phyloP scores from a whole-genome alignment of 2,329 filamentous ascomycete species.

The Pyricularia grisea region DNA sequence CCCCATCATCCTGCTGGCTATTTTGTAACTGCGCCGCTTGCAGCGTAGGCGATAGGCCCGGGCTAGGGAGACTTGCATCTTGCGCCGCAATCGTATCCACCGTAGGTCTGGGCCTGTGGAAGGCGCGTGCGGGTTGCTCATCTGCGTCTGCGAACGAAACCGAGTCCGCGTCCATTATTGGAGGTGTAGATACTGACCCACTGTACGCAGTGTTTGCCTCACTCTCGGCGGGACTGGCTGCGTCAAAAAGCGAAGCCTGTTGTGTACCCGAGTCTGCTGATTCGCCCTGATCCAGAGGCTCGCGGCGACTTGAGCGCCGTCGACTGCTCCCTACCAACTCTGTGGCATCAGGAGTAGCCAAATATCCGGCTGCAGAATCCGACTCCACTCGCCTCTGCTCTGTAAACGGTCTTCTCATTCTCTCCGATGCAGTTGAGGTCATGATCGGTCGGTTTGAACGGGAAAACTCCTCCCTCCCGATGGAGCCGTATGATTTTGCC shows the following conservation, averaged over 20 bases:
- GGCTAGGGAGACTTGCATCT: conserved; percentile 89
- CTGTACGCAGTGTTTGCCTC: conserved; percentile 52
- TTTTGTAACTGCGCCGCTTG: conserved; percentile 52
- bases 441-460: conserved; percentile 18
- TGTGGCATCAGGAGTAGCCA: conserved; percentile 50
- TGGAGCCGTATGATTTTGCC: neutral
- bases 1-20: conserved; percentile 31
- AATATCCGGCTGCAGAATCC: conserved; percentile 13
- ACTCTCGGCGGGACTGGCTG: conserved; percentile 41
- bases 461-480: conserved; percentile 18
- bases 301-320: conserved; percentile 21
- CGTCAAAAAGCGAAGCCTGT: conserved; percentile 32
- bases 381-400: neutral
- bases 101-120: conserved; percentile 35
- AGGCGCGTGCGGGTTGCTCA: conserved; percentile 36
- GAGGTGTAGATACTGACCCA: conserved; percentile 61
- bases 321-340: conserved; percentile 26
- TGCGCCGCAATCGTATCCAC: conserved; percentile 67
- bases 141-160: conserved; percentile 48
- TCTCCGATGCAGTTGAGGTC: conserved; percentile 24
- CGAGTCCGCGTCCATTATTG: conserved; percentile 62
- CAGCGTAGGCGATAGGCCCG: conserved; percentile 84
- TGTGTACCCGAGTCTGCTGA: conserved; percentile 34
- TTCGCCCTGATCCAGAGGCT: conserved; percentile 30
- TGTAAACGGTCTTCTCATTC: conserved; percentile 22